Percentiles rank a stretch among this genome's conserved stretches.
Conservation (phyloP, 2,329 filamentous ascomycete genomes). For the Dryadomyces quercivorus region DNA sequence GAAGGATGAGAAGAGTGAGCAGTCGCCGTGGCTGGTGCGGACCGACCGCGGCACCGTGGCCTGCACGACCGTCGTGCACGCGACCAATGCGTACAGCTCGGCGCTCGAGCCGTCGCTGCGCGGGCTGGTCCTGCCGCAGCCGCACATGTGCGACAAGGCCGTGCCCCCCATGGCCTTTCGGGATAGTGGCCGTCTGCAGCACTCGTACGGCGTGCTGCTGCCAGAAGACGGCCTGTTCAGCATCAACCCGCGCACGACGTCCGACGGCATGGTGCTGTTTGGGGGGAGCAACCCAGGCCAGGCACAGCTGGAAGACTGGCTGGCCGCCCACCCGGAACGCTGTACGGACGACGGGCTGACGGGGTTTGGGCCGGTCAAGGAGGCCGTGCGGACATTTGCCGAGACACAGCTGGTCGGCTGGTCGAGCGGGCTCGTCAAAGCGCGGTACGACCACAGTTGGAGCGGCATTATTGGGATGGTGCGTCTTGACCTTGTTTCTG, state of each 20-base stretch:
- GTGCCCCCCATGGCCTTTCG: not conserved
- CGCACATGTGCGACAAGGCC: slow-evolving; percentile 4
- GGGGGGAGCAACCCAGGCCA: slow-evolving; percentile 3
- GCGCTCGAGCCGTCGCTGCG: slow-evolving; percentile 1
- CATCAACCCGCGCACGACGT: slow-evolving; percentile 1
- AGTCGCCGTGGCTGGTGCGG: not conserved
- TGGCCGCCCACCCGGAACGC: not conserved
- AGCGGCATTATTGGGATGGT: not conserved
- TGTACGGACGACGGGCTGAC: slow-evolving; percentile 3
- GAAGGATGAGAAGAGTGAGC: no score
- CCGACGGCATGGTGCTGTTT: slow-evolving; percentile 1
- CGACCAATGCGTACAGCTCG: slow-evolving; percentile 3
- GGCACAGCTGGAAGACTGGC: not conserved
- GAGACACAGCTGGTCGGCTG: not conserved
- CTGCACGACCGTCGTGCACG: not conserved
- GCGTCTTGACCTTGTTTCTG: no score
- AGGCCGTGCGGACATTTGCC: not conserved
- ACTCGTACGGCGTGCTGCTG: slow-evolving; percentile 1
- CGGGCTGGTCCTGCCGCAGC: not conserved
- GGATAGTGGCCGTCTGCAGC: not conserved
- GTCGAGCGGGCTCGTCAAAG: not conserved
- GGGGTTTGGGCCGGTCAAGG: not conserved
- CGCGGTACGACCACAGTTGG: slow-evolving; percentile 3
- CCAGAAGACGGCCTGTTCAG: not conserved
- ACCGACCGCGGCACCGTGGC: not conserved